A percentile compares a stretch with the other conserved stretches of the same genome.
These are phyloP conservation scores for Salisapilia sapeloensis DNA, from an alignment of 352 stramenopile species.

Conservation along the genomic window DNA sequence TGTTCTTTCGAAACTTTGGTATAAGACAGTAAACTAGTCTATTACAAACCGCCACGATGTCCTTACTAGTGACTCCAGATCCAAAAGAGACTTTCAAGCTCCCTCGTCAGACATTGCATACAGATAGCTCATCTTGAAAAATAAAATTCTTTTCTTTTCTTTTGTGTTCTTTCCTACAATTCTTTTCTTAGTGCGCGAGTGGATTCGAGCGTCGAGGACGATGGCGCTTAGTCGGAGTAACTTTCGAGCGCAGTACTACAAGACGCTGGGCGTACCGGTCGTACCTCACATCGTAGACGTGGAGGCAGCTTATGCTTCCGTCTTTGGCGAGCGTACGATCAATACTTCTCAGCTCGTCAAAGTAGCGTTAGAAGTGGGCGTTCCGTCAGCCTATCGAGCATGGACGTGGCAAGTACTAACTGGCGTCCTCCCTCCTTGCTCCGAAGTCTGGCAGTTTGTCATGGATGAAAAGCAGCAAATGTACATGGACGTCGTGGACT, in stretches of 20 bases:
- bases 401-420: constrained; percentile 41
- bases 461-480: constrained; percentile 28
- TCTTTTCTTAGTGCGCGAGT: too few species aligned
- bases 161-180: too few species aligned
- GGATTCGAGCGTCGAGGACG: too few species aligned
- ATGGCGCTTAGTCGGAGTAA: constrained; percentile 64
- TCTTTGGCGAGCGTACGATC: constrained; percentile 32
- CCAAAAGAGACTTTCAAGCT: too few species aligned
- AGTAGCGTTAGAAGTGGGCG: constrained; percentile 54
- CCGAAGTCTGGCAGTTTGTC: constrained; percentile 41
- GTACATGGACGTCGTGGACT: constrained; percentile 42
- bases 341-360: constrained; percentile 55
- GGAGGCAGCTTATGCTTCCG: constrained; percentile 49
- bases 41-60: too few species aligned
- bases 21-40: too few species aligned
- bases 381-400: constrained; percentile 28
- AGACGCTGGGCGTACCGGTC: constrained; percentile 71
- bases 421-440: constrained; percentile 32
- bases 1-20: too few species aligned
- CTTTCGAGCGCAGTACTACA: constrained; percentile 79
- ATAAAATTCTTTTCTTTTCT: too few species aligned
- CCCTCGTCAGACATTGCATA: too few species aligned
- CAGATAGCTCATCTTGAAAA: too few species aligned
- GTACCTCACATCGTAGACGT: constrained; percentile 71
- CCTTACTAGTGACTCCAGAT: too few species aligned